Evolutionary conservation across 768 basidiomycete genomes (phyloP).

Genomic region (Phlebiopsis gigantea): DNA sequence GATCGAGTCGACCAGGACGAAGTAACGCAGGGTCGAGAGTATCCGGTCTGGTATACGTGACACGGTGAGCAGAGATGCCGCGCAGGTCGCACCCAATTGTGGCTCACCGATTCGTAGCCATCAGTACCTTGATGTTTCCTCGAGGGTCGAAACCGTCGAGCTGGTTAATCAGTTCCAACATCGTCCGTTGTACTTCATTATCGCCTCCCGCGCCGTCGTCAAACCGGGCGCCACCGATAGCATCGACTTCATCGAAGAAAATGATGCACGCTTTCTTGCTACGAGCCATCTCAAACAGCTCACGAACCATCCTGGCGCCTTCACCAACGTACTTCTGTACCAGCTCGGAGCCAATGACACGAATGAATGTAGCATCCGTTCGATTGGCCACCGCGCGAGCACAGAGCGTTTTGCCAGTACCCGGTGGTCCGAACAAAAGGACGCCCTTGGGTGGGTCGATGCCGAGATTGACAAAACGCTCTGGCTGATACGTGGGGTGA

Average conservation of each 20-base stretch:
- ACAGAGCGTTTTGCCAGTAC: slow-evolving; percentile 98
- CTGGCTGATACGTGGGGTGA: slow-evolving; percentile 59
- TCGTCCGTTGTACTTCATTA: slow-evolving; percentile 91
- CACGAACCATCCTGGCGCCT: slow-evolving; percentile 97
- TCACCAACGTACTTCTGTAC: slow-evolving; percentile 99
- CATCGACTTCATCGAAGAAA: slow-evolving; percentile 99
- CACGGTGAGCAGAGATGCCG: not conserved
- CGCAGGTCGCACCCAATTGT: not conserved
- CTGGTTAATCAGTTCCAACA: slow-evolving; percentile 99
- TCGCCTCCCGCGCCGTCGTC: slow-evolving; percentile 95
- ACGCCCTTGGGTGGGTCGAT: slow-evolving; percentile 99
- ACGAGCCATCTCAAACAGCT: slow-evolving; percentile 98
- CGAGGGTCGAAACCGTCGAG: slow-evolving; percentile 97
- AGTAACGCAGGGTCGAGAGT: slow-evolving; percentile 95
- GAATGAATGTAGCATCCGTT: slow-evolving; percentile 98
- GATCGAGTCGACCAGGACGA: slow-evolving; percentile 92
- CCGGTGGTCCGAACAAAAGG: slow-evolving; percentile 90
- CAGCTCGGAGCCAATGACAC: slow-evolving; percentile 97
- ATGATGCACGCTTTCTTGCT: slow-evolving; percentile 99
- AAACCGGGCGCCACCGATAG: slow-evolving; percentile 88
- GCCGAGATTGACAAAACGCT: slow-evolving; percentile 95
- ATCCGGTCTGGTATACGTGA: slow-evolving; percentile 66
- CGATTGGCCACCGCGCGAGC: slow-evolving; percentile 98
- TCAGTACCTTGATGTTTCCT: slow-evolving; percentile 99
- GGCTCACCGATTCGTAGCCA: slow-evolving; percentile 95